A percentile compares a stretch with the other conserved stretches of the same genome.
phyloP scores from a whole-genome alignment of 495 filamentous ascomycete species.

The Penicillium ucsense region DNA sequence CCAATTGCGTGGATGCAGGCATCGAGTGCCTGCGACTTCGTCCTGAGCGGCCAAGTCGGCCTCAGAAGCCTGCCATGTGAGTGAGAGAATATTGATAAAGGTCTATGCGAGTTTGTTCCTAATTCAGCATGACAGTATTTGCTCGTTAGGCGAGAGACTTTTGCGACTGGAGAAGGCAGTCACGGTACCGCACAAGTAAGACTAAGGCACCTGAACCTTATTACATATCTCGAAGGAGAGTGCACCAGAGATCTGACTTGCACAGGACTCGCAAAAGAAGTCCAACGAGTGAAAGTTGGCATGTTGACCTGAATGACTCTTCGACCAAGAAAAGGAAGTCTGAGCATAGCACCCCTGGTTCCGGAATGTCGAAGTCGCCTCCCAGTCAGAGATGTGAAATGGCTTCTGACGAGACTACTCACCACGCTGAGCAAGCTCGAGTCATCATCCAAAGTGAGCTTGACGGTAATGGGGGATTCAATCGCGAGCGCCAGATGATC shows the following conservation, averaged over 20 bases:
- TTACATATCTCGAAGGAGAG: too few species aligned
- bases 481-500: conserved; percentile 12
- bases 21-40: conserved; percentile 14
- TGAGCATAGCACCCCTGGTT: background rate
- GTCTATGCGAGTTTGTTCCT: background rate
- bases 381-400: conserved; percentile 1
- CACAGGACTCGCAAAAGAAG: too few species aligned
- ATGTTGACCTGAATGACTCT: background rate
- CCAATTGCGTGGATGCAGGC: conserved; percentile 17
- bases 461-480: conserved; percentile 10
- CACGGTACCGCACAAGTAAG: conserved; percentile 4
- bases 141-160: conserved; percentile 7
- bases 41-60: conserved; percentile 4
- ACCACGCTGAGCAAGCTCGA: conserved; percentile 19
- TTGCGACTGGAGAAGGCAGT: conserved; percentile 9
- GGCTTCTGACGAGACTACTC: conserved; percentile 9
- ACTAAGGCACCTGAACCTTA: background rate
- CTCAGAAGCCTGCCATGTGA: conserved; percentile 7
- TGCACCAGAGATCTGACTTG: too few species aligned
- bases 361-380: conserved; percentile 2
- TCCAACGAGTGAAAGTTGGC: background rate
- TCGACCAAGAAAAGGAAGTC: conserved; percentile 4
- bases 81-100: background rate
- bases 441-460: conserved; percentile 17
- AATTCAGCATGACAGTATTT: background rate